phyloP scores from a whole-genome alignment of 2,329 filamentous ascomycete genomes.

The Aspergillus fructus region DNA sequence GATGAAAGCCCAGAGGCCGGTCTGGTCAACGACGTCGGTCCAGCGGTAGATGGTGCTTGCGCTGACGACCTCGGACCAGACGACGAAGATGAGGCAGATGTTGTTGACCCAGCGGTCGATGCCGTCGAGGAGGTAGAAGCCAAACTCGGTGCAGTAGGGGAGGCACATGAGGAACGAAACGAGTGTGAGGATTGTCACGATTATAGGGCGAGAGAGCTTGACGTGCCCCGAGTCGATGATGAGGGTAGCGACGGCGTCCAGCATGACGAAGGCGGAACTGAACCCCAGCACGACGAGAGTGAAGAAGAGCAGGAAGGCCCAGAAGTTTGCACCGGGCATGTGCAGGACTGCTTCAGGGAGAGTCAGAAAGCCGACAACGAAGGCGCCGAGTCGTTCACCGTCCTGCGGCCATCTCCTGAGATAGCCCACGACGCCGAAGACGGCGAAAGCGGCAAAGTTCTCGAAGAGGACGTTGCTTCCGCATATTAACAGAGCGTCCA shows the following conservation, averaged over 20 bases:
- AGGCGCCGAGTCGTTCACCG: constrained; percentile 49
- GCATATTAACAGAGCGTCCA: constrained; percentile 58
- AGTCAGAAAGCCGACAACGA: constrained; percentile 60
- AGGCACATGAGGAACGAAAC: constrained; percentile 56
- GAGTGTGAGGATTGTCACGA: constrained; percentile 52
- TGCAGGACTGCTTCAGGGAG: constrained; percentile 56
- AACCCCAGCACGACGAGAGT: constrained; percentile 59
- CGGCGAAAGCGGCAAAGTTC: constrained; percentile 50
- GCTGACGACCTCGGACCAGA: constrained; percentile 55
- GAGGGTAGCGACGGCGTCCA: constrained; percentile 57
- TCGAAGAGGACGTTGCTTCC: constrained; percentile 58
- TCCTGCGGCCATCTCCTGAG: constrained; percentile 43
- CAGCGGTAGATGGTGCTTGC: constrained; percentile 58
- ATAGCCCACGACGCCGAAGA: constrained; percentile 59
- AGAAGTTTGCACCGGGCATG: constrained; percentile 59
- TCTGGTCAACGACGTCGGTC: constrained; percentile 53
- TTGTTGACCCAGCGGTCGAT: constrained; percentile 60
- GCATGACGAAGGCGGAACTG: constrained; percentile 60
- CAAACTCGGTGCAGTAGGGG: constrained; percentile 59
- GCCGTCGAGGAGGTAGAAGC: constrained; percentile 56
- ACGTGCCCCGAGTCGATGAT: constrained; percentile 52
- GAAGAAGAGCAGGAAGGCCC: constrained; percentile 60
- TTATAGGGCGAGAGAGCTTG: constrained; percentile 46
- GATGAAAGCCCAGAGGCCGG: constrained; percentile 48
- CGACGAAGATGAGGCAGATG: constrained; percentile 57